Evolutionary conservation across 371 early-diverging fungal genomes (phyloP).

Genomic region (Enterospora canceri): DNA sequence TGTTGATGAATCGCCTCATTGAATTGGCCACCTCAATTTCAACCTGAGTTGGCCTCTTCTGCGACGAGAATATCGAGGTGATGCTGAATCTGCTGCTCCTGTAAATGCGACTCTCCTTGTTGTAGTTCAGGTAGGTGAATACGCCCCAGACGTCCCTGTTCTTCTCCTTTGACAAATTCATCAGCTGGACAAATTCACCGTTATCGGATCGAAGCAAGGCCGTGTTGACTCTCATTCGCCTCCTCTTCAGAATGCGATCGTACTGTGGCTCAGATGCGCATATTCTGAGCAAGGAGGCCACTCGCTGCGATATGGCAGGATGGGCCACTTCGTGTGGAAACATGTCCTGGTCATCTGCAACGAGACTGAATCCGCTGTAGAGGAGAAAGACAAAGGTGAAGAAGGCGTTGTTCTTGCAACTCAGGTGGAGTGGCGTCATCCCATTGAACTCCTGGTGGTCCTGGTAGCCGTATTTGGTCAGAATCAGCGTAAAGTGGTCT

Average conservation of each 20-base stretch:
- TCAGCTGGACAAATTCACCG: background rate
- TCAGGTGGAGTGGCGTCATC: slow-evolving; percentile 26
- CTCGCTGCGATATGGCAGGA: background rate
- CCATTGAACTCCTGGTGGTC: slow-evolving; percentile 28
- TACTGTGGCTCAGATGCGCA: background rate
- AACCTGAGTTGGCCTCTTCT: slow-evolving; percentile 3
- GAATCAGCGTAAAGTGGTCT: slow-evolving; percentile 18
- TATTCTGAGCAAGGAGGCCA: background rate
- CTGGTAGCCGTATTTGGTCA: slow-evolving; percentile 19
- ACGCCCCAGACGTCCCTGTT: background rate
- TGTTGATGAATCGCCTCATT: too few relatives aligned
- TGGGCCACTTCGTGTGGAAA: slow-evolving; percentile 16
- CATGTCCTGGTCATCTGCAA: background rate
- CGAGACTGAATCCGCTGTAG: slow-evolving; percentile 13
- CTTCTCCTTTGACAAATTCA: slow-evolving; percentile 6
- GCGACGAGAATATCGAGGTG: background rate
- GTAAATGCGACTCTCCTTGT: slow-evolving; percentile 2
- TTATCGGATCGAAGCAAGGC: background rate
- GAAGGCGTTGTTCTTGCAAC: slow-evolving; percentile 1
- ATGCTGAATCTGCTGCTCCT: slow-evolving; percentile 9
- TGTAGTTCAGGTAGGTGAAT: slow-evolving; percentile 13
- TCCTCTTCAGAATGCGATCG: too few relatives aligned
- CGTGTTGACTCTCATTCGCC: background rate
- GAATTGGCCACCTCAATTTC: slow-evolving; percentile 4
- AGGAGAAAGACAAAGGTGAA: slow-evolving; percentile 1